Evolutionary conservation across 116 monocot species (phyloP), one percentile per base, ranked within the genome.

Genomic region (Posidonia oceanica): DNA sequence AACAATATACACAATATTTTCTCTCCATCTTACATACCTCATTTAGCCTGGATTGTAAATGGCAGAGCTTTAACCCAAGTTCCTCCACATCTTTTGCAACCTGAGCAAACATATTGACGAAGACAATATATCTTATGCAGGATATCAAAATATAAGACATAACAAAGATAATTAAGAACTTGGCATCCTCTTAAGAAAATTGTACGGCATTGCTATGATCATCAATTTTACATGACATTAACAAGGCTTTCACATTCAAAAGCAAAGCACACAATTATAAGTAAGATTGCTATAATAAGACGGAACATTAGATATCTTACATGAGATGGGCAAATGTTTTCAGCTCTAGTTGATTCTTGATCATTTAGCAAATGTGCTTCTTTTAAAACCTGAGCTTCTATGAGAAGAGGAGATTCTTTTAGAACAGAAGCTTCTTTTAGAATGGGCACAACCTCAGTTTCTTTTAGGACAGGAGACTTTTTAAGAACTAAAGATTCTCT

Each of bases 1-100:
- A n/a, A n/a, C n/a, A n/a, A n/a, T n/a, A n/a, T n/a, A n/a, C n/a
- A n/a, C n/a, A n/a, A n/a, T n/a, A n/a, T n/a, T n/a, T n/a, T n/a
- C n/a, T n/a, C n/a, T n/a, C n/a, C n/a, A n/a, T n/a, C n/a, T n/a
- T n/a, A n/a, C n/a, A n/a, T n/a, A 67, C 67, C 21, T 67, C 21
- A 51, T 22, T 42, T 23, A 93, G 64, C 80, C 83, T 87, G 12
- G 63, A 69, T 81, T 94, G 80, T 64, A 88, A 77, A 70, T 71
- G 38, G 37, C 63, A 78, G 16, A 88, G 59, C 66, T 84, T 91
- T 17, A 42, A 75, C 53, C 76, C 79, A 61, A 94, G 59, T 57
- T 86, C 77, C 67, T 82, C 79, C 41, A 75, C 70, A 60, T 16
- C 60, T 29, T 60, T 20, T 60, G 29, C 11, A 7, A 48, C 48